These are phyloP conservation scores for Nitzschia putrida DNA, from an alignment of 108 stramenopile species.

Conservation along the genomic window DNA sequence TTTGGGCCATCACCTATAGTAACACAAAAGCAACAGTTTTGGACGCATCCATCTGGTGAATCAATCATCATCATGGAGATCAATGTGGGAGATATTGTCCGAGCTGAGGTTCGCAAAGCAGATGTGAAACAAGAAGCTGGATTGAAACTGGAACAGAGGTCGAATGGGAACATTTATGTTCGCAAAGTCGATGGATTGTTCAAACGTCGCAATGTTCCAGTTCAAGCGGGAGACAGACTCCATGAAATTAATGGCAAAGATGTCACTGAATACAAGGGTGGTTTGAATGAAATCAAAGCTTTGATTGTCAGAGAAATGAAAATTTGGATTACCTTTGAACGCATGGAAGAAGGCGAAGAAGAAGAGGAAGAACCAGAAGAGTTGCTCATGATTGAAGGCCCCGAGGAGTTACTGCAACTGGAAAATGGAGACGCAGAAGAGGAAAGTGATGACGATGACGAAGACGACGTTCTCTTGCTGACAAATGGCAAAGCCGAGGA, in stretches of 20 bases:
- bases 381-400: conserved; percentile 3
- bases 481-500: neutral
- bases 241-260: conserved; percentile 16
- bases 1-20: no score
- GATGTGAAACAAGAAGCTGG: conserved; percentile 23
- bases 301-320: conserved; percentile 5
- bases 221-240: conserved; percentile 10
- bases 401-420: neutral
- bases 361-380: conserved; percentile 17
- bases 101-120: conserved; percentile 10
- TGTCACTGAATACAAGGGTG: conserved; percentile 15
- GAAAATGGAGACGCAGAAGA: neutral
- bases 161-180: conserved; percentile 17
- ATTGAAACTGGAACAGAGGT: conserved; percentile 16
- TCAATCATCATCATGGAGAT: conserved; percentile 12
- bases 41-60: no score
- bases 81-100: conserved; percentile 23
- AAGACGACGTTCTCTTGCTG: neutral
- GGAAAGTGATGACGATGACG: conserved; percentile 1
- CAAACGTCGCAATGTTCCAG: conserved; percentile 20
- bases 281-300: conserved; percentile 19
- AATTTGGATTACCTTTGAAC: conserved; percentile 8
- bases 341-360: conserved; percentile 12
- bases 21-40: no score
- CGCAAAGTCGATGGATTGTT: conserved; percentile 19